Base-by-base conservation (phyloP, 768 basidiomycete genomes). In the Leccinum fibrillosum region DNA sequence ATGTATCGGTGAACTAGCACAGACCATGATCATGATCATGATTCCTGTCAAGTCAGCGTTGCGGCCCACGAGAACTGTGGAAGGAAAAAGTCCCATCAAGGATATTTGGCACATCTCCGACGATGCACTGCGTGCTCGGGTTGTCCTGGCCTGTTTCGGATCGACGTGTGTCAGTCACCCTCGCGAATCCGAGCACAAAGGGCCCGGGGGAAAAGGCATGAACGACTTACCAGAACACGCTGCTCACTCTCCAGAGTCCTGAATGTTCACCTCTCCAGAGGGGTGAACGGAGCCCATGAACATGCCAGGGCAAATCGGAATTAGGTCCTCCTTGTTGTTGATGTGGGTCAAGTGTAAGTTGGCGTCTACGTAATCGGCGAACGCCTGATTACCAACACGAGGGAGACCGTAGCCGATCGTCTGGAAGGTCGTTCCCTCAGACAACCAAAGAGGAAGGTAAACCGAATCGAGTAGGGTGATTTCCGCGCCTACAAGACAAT, bases 111-210 rank as follows among this genome's bases (percentile, higher is more conserved):
- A 39, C 37, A 8, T 39, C 37, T 7, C 64, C 61, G 30, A 66
- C 58, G 15, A 60, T 64, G 39, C 61, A 67, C 56, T 77, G 66
- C 5, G 51, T 59, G 59, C 77, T 81, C 5, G 77, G 63, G 65
- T 89, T 88, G 60, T 89, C 88, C 56, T 86, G 80, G 4, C 86
- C 67, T 68, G 17, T 39, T 39, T 7, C 37, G 17, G 10, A 64
- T 49, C 7, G 17, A 54, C 12, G 13, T 3, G 15, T 13, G 19
- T 17, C 13, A 19, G 5, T 44, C 45, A 11, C 53, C 8, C 5
- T 19, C 60, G 25, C 47, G 49, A 37, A 35, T 10, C 10, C 35
- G 2, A 8, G 3, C 15, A 11, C 19, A 7, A 4, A 51, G 10
- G 25, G 25, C 21, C 21, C 21, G 21, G 21, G 21, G 25, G 25